Evolutionary conservation across 257 asterid genomes (phyloP).

Genomic region (Solanum arcanum): DNA sequence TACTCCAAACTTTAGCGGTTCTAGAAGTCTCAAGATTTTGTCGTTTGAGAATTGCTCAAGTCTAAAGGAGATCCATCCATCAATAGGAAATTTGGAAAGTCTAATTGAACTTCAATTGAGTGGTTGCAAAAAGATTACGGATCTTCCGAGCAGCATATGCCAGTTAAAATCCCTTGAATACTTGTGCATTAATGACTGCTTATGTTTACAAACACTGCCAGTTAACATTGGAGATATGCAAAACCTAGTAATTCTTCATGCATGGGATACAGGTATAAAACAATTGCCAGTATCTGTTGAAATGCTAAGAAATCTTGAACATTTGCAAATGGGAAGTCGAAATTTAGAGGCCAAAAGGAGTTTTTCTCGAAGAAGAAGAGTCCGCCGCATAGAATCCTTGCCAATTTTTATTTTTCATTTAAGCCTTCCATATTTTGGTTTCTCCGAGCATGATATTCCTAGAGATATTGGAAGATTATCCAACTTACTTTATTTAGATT

Average conservation of each 20-base stretch:
- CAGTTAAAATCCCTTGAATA: background rate
- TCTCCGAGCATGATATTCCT: background rate
- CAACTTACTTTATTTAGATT: background rate
- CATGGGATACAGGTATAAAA: background rate
- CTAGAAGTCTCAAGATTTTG: background rate
- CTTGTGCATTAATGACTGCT: background rate
- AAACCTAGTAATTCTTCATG: rapidly evolving
- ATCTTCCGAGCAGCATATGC: background rate
- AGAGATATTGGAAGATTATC: background rate
- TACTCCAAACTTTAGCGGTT: background rate
- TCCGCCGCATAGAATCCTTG: background rate
- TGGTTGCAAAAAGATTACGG: background rate
- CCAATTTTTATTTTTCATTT: background rate
- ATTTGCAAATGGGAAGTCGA: background rate
- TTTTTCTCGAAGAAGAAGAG: background rate
- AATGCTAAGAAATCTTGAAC: background rate
- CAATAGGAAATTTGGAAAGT: background rate
- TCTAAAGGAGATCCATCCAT: background rate
- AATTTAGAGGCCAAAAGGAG: background rate
- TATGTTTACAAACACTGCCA: background rate
- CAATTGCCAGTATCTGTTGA: background rate
- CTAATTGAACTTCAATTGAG: background rate
- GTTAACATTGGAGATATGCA: background rate
- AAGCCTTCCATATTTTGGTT: background rate
- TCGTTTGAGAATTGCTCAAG: background rate